Evolutionary conservation across 2,329 filamentous ascomycete genomes (phyloP), one percentile per base, ranked within the genome.

Genomic region (Colletotrichum noveboracense): DNA sequence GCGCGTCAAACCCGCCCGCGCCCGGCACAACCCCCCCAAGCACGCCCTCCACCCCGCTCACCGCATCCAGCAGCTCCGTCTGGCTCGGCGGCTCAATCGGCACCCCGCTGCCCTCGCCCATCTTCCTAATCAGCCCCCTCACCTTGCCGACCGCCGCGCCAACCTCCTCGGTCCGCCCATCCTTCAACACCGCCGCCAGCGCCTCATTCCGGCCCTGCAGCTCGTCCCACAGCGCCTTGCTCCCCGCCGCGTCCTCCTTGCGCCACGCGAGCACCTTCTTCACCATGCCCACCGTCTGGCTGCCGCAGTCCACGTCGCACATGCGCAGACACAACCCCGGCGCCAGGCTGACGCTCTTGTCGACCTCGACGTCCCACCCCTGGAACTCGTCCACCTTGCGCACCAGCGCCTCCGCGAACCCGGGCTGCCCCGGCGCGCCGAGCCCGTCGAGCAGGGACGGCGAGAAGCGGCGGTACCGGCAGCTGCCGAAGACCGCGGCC

Each of bases 261-360:
- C 94, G 89, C 97, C 97, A 99, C 36, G 91, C 90, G 5, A 98
- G 89, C 16, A 99, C 95, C 82, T 95, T 91, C 86, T 96, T 98
- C 48, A 98, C 97, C 97, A 99, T 98, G 16, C 95, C 91, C 0
- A 98, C 96, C 9, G 96, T 98, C 87, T 98, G 92, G 65, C 94
- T 96, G 36, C 97, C 97, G 82, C 96, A 98, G 83, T 97, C 95
- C 8, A 99, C 97, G 82, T 99, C 97, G 82, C 96, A 98, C 93
- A 99, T 97, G 76, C 97, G 91, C 78, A 98, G 88, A 28, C 94
- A 91, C 79, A 98, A 87, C 1, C 95, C 95, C 1, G 84, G 80
- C 0, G 96, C 96, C 74, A 98, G 88, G 76, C 88, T 89, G 68
- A 96, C 92, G 18, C 93, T 91, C 80, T 95, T 94, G 36, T 86